Conservation (phyloP, 2,329 filamentous ascomycete genomes). For the Metarhizium humberi region DNA sequence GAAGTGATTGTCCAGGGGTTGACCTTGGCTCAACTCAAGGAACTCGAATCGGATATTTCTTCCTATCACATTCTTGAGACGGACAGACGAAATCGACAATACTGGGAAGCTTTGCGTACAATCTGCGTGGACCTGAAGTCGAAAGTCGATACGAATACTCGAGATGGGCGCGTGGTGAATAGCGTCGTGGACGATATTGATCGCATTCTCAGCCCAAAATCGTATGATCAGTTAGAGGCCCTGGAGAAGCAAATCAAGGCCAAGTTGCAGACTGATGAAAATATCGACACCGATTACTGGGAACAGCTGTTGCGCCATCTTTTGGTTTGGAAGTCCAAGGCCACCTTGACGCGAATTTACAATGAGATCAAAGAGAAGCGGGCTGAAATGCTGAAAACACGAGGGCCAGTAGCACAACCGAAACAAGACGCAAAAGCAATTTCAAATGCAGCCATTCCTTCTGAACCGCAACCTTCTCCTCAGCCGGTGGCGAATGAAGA, state of each 20-base stretch:
- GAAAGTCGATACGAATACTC: slow-evolving; percentile 50
- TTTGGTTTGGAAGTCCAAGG: slow-evolving; percentile 84
- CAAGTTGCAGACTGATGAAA: slow-evolving; percentile 81
- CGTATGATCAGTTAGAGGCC: slow-evolving; percentile 73
- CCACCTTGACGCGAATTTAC: slow-evolving; percentile 69
- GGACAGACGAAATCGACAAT: slow-evolving; percentile 69
- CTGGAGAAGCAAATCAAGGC: slow-evolving; percentile 79
- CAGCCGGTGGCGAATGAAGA: slow-evolving; percentile 55
- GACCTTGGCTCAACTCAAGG: slow-evolving; percentile 54
- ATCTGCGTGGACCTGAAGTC: slow-evolving; percentile 70
- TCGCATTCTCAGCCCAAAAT: slow-evolving; percentile 75
- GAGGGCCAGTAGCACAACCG: slow-evolving; percentile 4
- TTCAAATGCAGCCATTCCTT: background rate
- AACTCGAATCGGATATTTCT: slow-evolving; percentile 72
- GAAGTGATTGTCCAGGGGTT: slow-evolving; percentile 71
- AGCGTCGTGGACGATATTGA: slow-evolving; percentile 86
- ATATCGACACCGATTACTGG: slow-evolving; percentile 97
- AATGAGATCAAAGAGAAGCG: slow-evolving; percentile 47
- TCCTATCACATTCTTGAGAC: slow-evolving; percentile 76
- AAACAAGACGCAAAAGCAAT: background rate
- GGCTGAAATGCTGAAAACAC: slow-evolving; percentile 2
- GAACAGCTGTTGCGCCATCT: slow-evolving; percentile 81
- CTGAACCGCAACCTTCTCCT: background rate
- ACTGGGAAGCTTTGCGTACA: slow-evolving; percentile 84
- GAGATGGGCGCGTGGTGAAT: slow-evolving; percentile 65